Evolutionary conservation across 192 early-diverging fungal species (phyloP).

Genomic region (Backusella liffmaniae): DNA sequence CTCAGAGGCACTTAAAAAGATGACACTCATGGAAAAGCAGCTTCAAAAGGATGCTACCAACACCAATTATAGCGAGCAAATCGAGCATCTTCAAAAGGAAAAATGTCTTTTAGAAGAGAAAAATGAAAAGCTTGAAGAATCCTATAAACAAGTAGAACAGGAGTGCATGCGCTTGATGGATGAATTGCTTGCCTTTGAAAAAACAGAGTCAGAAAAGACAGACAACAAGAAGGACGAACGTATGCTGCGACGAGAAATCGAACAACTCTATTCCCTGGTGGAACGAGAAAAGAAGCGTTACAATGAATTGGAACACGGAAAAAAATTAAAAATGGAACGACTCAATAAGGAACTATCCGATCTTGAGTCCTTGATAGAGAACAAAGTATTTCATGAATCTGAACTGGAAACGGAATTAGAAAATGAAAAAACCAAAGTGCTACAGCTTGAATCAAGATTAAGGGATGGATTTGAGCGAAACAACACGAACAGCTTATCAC

Average conservation of each 20-base stretch:
- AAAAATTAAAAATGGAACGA: slow-evolving; percentile 57
- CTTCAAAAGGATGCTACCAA: neutral
- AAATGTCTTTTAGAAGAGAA: slow-evolving; percentile 50
- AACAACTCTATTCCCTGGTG: slow-evolving; percentile 38
- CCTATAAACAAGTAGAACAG: slow-evolving; percentile 65
- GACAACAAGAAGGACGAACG: neutral
- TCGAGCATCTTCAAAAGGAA: neutral
- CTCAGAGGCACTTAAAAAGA: neutral
- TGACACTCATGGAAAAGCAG: slow-evolving; percentile 3
- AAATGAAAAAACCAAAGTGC: slow-evolving; percentile 41
- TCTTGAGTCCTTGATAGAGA: slow-evolving; percentile 67
- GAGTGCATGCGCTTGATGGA: slow-evolving; percentile 74
- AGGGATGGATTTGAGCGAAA: neutral
- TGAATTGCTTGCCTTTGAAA: slow-evolving; percentile 68
- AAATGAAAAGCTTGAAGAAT: slow-evolving; percentile 53
- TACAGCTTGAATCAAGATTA: slow-evolving; percentile 46
- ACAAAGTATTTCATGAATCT: slow-evolving; percentile 69
- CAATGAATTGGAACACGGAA: slow-evolving; percentile 56
- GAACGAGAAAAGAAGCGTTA: slow-evolving; percentile 49
- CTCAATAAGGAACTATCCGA: slow-evolving; percentile 66
- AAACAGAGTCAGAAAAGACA: slow-evolving; percentile 19
- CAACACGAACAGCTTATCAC: neutral
- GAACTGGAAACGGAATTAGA: slow-evolving; percentile 61
- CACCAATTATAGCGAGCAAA: neutral
- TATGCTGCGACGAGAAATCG: neutral